Evolutionary conservation across 768 basidiomycete genomes (phyloP).

Genomic region (Leucocoprinus birnbaumii): DNA sequence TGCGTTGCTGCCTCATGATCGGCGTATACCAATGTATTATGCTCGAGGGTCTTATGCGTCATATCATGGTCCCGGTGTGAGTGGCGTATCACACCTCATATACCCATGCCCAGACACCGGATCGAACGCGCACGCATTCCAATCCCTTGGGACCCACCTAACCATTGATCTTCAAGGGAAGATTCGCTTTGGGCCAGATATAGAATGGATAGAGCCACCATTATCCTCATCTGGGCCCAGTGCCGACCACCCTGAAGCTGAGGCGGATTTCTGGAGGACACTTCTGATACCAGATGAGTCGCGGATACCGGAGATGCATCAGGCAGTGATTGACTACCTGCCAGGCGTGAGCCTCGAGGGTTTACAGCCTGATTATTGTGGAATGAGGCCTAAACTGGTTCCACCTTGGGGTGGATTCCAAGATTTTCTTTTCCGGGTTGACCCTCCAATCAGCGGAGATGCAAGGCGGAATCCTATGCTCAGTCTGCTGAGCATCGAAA

Average conservation of each 20-base stretch:
- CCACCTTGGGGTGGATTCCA: slow-evolving; percentile 72
- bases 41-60: slow-evolving; percentile 86
- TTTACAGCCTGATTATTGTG: slow-evolving; percentile 79
- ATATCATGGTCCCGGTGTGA: slow-evolving; percentile 78
- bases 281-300: slow-evolving; percentile 65
- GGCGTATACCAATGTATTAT: slow-evolving; percentile 72
- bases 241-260: slow-evolving; percentile 30
- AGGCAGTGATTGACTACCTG: slow-evolving; percentile 72
- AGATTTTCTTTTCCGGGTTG: slow-evolving; percentile 75
- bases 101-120: slow-evolving; percentile 85
- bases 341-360: slow-evolving; percentile 58
- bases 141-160: slow-evolving; percentile 89
- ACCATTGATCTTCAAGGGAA: slow-evolving; percentile 84
- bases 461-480: slow-evolving; percentile 54
- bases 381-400: slow-evolving; percentile 85
- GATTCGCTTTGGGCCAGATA: slow-evolving; percentile 89
- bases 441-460: slow-evolving; percentile 43
- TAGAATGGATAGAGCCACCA: slow-evolving; percentile 78
- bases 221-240: slow-evolving; percentile 20
- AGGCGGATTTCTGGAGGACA: slow-evolving; percentile 73
- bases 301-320: slow-evolving; percentile 60
- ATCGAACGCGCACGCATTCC: slow-evolving; percentile 60
- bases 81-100: slow-evolving; percentile 69
- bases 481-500: slow-evolving; percentile 87
- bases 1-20: slow-evolving; percentile 52